Evolutionary conservation across 2,329 filamentous ascomycete species (phyloP).

Genomic region (Endoconidiophora laricicola): DNA sequence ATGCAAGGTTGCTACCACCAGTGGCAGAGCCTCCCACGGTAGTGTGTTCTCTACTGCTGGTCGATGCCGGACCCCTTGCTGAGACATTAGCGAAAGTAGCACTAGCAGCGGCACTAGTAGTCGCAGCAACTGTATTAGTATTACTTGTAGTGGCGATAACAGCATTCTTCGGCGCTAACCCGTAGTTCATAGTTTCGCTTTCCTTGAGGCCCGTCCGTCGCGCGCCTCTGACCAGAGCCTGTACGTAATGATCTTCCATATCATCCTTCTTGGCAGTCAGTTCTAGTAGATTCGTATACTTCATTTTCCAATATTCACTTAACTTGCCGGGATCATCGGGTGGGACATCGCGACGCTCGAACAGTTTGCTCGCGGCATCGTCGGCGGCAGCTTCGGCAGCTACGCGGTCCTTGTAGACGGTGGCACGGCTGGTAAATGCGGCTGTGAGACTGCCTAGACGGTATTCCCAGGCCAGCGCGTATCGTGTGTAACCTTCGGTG

Average conservation of each 20-base stretch:
- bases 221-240: not conserved
- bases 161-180: not conserved
- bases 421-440: conserved; percentile 8
- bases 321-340: not conserved
- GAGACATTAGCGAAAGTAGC: no score
- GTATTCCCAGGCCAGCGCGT: conserved; percentile 11
- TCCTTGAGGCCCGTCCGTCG: not conserved
- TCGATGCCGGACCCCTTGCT: no score
- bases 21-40: no score
- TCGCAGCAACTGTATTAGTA: no score
- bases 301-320: conserved; percentile 9
- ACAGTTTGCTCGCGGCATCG: not conserved
- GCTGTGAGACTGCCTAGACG: conserved; percentile 7
- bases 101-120: no score
- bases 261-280: conserved; percentile 3
- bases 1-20: no score
- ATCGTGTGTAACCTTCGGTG: conserved; percentile 5
- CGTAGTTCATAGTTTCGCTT: not conserved
- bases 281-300: conserved; percentile 8
- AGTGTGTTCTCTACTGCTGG: no score
- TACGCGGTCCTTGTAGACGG: conserved; percentile 2
- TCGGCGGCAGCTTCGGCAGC: not conserved
- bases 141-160: no score
- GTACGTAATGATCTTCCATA: not conserved
- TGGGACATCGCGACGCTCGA: conserved; percentile 4